Conservation (phyloP, 1,284 basidiomycete species). For the Neolentinus lepideus region DNA sequence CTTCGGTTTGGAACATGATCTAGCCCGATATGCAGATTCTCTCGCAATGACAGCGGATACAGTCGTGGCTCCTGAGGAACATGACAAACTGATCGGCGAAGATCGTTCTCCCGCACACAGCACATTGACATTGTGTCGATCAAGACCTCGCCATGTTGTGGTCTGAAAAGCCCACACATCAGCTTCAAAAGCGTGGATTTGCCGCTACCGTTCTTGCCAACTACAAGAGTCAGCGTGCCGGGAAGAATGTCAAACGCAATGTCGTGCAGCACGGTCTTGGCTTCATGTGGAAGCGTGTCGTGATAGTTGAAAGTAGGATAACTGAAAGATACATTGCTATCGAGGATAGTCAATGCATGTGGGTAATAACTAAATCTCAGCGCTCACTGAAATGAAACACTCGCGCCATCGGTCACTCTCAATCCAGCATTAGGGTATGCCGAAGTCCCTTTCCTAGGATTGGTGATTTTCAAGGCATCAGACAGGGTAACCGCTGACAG, state of each 20-base stretch:
- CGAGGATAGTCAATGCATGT: neutral
- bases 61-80: slow-evolving; percentile 31
- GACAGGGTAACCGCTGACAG: neutral
- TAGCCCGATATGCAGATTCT: slow-evolving; percentile 9
- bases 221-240: slow-evolving; percentile 7
- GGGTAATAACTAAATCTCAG: neutral
- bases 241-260: neutral
- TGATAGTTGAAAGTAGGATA: neutral
- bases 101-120: slow-evolving; percentile 20
- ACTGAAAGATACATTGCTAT: neutral
- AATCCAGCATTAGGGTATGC: neutral
- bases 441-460: neutral
- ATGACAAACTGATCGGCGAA: slow-evolving; percentile 27
- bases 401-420: neutral
- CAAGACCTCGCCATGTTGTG: slow-evolving; percentile 29
- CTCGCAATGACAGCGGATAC: slow-evolving; percentile 26
- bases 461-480: neutral
- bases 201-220: slow-evolving; percentile 35
- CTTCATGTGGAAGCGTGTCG: neutral
- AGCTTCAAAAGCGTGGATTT: slow-evolving; percentile 42
- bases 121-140: slow-evolving; percentile 23
- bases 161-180: slow-evolving; percentile 30
- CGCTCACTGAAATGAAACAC: neutral
- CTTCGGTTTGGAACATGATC: neutral
- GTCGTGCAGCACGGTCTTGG: neutral